Base-by-base conservation (phyloP, 176 grass and related monocot species). In the Raddia guianensis region DNA sequence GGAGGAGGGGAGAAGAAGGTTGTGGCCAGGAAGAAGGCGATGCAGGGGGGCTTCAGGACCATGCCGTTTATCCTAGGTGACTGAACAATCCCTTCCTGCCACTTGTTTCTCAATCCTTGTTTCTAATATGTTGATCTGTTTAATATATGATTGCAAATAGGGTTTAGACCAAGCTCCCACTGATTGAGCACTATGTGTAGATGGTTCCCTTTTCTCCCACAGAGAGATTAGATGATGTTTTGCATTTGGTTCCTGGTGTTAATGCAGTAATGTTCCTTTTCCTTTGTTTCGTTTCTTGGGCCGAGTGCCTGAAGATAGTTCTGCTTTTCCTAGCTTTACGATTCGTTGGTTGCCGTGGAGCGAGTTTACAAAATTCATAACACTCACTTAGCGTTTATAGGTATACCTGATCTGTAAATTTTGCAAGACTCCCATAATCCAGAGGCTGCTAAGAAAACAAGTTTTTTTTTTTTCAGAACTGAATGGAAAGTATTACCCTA, bases 31-130 rank as follows among this genome's bases (percentile, higher is more conserved):
- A 73, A 59, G 83, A 33, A 58, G 68, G 44, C 68, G 6, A 89
- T 66, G 80, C 84, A 83, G 75, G 94, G 91, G 18, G 94, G 94
- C 66, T 88, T 93, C 66, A 93, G 79, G 85, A 97, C 91, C 74
- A 97, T 97, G 94, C 94, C 94, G 79, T 93, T 97, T 73, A 93
- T 97, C 72, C 83, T 97, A 49, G 88, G 94, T 93, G 40, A 77
- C 20, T 60, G 40, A 64, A 48, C 5, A 27, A 64, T 54, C 5
- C 48, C 18, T 21, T 9, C 9, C 49, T 54, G 7, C 43, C 14
- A 3, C 9, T 62, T 9, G 4, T 40, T 32, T 21, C 9, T 18
- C 19, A 21, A 9, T 80, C n/a, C 32, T 0, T 53, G 5, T 56
- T 57, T 44, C 55, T 18, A 9, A 14, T 55, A 61, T 27, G 40